Percentiles rank a stretch among this genome's conserved stretches.
Conservation (phyloP, 129 eudicot species). For the Solidago caesia region DNA sequence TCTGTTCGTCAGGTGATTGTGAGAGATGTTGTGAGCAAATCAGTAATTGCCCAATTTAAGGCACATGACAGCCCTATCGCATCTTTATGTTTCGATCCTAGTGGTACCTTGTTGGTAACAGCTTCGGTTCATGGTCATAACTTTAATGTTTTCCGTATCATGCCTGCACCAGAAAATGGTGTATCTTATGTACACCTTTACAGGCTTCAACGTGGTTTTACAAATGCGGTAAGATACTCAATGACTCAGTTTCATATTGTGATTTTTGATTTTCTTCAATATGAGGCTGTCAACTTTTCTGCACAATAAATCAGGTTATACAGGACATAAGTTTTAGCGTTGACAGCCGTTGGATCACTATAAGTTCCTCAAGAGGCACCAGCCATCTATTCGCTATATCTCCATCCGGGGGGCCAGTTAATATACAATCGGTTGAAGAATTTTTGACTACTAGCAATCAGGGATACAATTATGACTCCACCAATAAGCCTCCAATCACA, state of each 20-base stretch:
- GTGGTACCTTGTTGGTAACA: slow-evolving; percentile 79
- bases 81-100: slow-evolving; percentile 83
- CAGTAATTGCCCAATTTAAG: slow-evolving; percentile 80
- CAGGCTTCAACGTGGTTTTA: slow-evolving; percentile 86
- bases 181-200: slow-evolving; percentile 71
- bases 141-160: slow-evolving; percentile 73
- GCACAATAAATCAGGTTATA: slow-evolving; percentile 54
- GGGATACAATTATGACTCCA: slow-evolving; percentile 28
- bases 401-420: slow-evolving; percentile 60
- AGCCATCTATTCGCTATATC: slow-evolving; percentile 84
- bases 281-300: not conserved
- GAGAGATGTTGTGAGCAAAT: slow-evolving; percentile 70
- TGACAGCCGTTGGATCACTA: slow-evolving; percentile 86
- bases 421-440: slow-evolving; percentile 44
- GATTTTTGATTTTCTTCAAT: slow-evolving; percentile 21
- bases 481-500: slow-evolving; percentile 34
- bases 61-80: slow-evolving; percentile 91
- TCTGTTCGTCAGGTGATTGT: slow-evolving; percentile 61
- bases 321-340: slow-evolving; percentile 92
- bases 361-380: slow-evolving; percentile 92
- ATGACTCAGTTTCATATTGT: not conserved
- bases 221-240: slow-evolving; percentile 69
- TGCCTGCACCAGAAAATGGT: slow-evolving; percentile 52
- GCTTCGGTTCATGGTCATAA: slow-evolving; percentile 96
- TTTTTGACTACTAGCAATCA: slow-evolving; percentile 29